Conservation (phyloP, 2,329 filamentous ascomycete species). For the Sclerotinia minor region DNA sequence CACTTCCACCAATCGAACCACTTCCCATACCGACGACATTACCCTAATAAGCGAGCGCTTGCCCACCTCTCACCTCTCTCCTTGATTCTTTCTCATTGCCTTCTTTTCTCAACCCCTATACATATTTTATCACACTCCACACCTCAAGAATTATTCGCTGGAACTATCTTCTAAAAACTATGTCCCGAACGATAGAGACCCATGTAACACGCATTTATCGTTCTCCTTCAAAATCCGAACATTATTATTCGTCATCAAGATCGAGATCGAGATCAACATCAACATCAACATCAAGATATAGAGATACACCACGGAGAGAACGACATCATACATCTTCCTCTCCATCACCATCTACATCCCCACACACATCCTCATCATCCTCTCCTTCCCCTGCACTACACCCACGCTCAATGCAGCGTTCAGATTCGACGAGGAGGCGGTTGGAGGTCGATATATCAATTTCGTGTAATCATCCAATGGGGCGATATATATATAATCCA, state of each 20-base stretch:
- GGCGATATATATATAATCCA: too few relatives aligned
- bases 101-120: neutral
- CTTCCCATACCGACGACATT: neutral
- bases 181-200: neutral
- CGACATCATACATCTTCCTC: too few relatives aligned
- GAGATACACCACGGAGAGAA: too few relatives aligned
- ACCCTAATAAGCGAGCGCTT: neutral
- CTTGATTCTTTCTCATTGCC: neutral
- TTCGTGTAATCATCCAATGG: neutral
- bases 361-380: neutral
- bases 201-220: neutral
- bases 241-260: neutral
- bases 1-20: neutral
- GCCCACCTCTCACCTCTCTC: neutral
- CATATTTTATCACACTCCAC: too few relatives aligned
- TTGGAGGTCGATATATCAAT: neutral
- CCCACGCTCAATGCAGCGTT: neutral
- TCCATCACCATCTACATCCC: neutral
- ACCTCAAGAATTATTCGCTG: too few relatives aligned
- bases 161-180: neutral
- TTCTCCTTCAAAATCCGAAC: neutral
- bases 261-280: neutral
- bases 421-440: neutral
- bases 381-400: neutral
- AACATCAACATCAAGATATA: neutral